phyloP scores from a whole-genome alignment of 2,329 filamentous ascomycete species.

The Fusarium phyllophilum region DNA sequence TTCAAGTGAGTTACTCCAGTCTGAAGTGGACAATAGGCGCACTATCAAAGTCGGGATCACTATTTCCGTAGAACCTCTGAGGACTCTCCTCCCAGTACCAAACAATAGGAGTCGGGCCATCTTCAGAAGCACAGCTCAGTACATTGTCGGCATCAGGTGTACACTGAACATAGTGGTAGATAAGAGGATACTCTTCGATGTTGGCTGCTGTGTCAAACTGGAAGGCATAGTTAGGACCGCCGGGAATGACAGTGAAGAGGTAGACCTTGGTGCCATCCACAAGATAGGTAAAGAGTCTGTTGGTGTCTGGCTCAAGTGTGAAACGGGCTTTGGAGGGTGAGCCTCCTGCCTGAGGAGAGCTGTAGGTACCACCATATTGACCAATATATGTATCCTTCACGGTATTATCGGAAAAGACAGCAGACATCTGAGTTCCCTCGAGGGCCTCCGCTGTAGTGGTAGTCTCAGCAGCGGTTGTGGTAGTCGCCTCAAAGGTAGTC shows the following conservation, averaged over 20 bases:
- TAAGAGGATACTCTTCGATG: rapidly evolving
- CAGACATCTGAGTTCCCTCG: rapidly evolving
- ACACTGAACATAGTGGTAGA: background rate
- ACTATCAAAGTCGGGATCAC: rapidly evolving
- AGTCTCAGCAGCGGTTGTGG: background rate
- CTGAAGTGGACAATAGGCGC: rapidly evolving
- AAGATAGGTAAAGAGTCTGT: background rate
- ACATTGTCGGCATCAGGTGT: rapidly evolving
- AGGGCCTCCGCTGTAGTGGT: background rate
- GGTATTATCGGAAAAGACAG: rapidly evolving
- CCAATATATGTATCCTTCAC: background rate
- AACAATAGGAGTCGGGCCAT: background rate
- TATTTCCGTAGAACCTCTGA: background rate
- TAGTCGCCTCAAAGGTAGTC: background rate
- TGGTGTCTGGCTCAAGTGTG: rapidly evolving
- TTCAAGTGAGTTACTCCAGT: background rate
- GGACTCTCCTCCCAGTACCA: rapidly evolving
- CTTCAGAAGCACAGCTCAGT: background rate
- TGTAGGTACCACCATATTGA: background rate
- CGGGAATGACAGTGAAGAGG: background rate
- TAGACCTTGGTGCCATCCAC: background rate
- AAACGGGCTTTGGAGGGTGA: background rate
- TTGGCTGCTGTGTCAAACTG: rapidly evolving
- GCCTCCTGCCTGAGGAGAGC: rapidly evolving
- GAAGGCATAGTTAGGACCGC: background rate